A percentile compares a stretch with the other conserved stretches of the same genome.
Conservation (phyloP, 1,284 basidiomycete genomes). For the Anthracocystis panici-leucophaei region DNA sequence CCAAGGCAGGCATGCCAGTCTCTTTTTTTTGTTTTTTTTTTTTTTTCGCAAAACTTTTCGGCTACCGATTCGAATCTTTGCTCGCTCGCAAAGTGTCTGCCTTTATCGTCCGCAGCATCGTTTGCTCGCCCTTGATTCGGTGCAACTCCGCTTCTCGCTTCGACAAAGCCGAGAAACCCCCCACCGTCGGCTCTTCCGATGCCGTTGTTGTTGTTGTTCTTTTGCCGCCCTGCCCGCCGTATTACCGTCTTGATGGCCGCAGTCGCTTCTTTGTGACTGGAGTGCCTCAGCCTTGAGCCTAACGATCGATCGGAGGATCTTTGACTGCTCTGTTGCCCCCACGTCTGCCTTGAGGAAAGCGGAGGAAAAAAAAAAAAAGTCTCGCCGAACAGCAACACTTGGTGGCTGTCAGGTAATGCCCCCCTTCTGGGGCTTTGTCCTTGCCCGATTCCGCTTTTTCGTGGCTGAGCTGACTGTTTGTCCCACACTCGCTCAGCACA, state of each 20-base stretch:
- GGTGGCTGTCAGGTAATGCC: constrained; percentile 16
- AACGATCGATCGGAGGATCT: background rate
- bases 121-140: constrained; percentile 11
- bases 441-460: background rate
- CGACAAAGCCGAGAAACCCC: background rate
- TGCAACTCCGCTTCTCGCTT: constrained; percentile 12
- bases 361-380: background rate
- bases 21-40: too few species aligned
- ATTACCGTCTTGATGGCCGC: background rate
- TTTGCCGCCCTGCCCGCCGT: too few species aligned
- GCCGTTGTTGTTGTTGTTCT: background rate
- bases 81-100: background rate
- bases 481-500: background rate
- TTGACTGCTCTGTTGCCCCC: background rate
- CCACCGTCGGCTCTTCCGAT: constrained; percentile 1
- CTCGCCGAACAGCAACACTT: constrained; percentile 8
- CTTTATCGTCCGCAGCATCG: background rate
- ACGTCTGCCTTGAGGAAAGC: background rate
- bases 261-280: background rate
- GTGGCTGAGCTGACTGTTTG: constrained; percentile 2
- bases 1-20: too few species aligned
- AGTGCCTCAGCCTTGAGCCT: background rate
- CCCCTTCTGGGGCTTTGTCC: background rate
- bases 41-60: too few species aligned
- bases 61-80: background rate